Percentiles rank a stretch among this genome's conserved stretches.
These are phyloP conservation scores for Aspergillus carbonarius DNA, from an alignment of 2,329 filamentous ascomycete species.

Conservation along the genomic window DNA sequence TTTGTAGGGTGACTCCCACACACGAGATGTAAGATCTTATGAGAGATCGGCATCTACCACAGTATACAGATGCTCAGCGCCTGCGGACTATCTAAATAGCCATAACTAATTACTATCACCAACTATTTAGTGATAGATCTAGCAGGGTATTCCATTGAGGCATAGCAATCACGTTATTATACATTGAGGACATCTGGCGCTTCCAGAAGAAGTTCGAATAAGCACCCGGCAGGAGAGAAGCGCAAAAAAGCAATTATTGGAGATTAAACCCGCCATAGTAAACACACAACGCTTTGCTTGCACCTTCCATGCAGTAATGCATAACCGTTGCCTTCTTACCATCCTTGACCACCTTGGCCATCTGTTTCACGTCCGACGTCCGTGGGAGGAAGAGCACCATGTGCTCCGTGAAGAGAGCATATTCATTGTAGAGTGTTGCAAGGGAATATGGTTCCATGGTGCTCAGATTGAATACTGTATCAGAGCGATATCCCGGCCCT, in stretches of 20 bases:
- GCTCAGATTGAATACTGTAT: slow-evolving; percentile 75
- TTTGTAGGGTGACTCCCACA: no score
- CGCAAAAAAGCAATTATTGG: slow-evolving; percentile 15
- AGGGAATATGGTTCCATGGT: slow-evolving; percentile 88
- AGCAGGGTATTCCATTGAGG: background rate
- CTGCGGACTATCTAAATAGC: no score
- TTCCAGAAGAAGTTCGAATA: background rate
- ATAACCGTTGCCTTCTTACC: slow-evolving; percentile 67
- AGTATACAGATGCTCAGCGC: no score
- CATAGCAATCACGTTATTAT: background rate
- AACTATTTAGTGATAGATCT: no score
- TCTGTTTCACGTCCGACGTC: slow-evolving; percentile 76
- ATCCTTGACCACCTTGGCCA: slow-evolving; percentile 57
- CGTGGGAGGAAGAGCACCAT: slow-evolving; percentile 80
- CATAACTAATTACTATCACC: no score
- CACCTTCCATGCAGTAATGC: slow-evolving; percentile 89
- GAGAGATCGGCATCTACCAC: no score
- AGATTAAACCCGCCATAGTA: slow-evolving; percentile 57
- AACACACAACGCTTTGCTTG: slow-evolving; percentile 72
- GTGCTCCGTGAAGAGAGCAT: slow-evolving; percentile 52
- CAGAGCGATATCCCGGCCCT: slow-evolving; percentile 63
- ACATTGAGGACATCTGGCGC: background rate
- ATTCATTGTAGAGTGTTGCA: slow-evolving; percentile 61
- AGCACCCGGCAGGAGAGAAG: background rate
- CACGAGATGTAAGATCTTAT: no score